phyloP scores from a whole-genome alignment of 352 stramenopile genomes.

The Globisporangium nagaii region DNA sequence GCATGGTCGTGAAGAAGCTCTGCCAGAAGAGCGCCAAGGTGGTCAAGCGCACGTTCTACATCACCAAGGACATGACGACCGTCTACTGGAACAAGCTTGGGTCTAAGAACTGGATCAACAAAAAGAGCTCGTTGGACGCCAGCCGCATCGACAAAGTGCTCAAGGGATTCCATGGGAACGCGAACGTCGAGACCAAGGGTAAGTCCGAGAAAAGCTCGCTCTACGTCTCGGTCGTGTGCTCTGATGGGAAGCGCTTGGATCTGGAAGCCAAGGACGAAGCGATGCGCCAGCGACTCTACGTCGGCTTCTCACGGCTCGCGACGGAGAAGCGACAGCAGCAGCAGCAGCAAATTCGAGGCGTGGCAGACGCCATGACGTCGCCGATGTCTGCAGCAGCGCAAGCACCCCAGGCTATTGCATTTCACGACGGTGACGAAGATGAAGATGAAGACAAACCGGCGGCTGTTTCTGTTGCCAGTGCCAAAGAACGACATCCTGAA shows the following conservation, averaged over 20 bases:
- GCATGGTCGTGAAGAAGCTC: conserved; percentile 54
- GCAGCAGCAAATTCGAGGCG: not conserved
- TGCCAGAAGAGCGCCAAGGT: conserved; percentile 57
- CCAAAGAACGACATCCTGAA: not conserved
- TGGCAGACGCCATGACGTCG: not conserved
- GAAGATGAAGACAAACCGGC: conserved; percentile 3
- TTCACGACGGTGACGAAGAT: not conserved
- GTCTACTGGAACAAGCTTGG: conserved; percentile 57
- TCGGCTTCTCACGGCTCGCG: conserved; percentile 45
- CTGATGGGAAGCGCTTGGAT: conserved; percentile 39
- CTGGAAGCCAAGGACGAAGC: conserved; percentile 48
- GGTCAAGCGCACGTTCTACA: conserved; percentile 52
- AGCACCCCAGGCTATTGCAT: not conserved
- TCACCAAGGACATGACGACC: conserved; percentile 36
- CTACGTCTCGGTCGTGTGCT: conserved; percentile 44
- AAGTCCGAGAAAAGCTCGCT: conserved; percentile 22
- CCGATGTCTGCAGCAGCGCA: not conserved
- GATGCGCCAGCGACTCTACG: conserved; percentile 34
- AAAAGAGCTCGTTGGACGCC: conserved; percentile 46
- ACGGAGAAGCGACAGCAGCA: conserved; percentile 31
- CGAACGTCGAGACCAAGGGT: conserved; percentile 19
- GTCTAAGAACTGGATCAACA: conserved; percentile 32
- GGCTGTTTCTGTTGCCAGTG: not conserved
- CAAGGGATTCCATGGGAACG: conserved; percentile 34
- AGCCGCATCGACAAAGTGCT: conserved; percentile 39